Evolutionary conservation across 176 grass and related monocot species (phyloP).

Genomic region (Typha latifolia): DNA sequence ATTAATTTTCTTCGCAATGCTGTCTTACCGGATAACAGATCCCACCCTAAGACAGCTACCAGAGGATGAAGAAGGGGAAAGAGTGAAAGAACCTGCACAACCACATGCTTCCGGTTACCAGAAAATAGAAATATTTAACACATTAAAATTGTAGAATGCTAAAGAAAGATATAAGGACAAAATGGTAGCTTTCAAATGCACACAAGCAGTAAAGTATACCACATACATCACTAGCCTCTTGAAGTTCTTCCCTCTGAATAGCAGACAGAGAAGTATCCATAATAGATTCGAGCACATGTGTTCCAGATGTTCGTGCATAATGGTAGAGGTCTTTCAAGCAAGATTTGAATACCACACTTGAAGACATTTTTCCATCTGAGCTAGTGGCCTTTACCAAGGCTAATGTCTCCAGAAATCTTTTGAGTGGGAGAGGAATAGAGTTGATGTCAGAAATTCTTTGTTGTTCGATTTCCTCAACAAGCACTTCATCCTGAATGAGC

Average conservation of each 20-base stretch:
- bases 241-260: conserved; percentile 66
- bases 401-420: conserved; percentile 74
- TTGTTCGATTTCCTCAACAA: conserved; percentile 76
- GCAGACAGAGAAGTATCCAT: conserved; percentile 71
- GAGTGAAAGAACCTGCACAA: conserved; percentile 64
- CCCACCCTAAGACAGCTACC: conserved; percentile 89
- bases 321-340: conserved; percentile 89
- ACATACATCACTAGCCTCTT: conserved; percentile 81
- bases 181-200: neutral
- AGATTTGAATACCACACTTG: conserved; percentile 30
- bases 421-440: conserved; percentile 57
- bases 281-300: conserved; percentile 66
- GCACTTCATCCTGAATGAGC: conserved; percentile 55
- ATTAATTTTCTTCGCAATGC: conserved; percentile 62
- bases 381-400: conserved; percentile 24
- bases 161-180: neutral
- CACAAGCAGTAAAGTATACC: neutral
- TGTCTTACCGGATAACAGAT: conserved; percentile 86
- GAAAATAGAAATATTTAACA: conserved; percentile 15
- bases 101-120: conserved; percentile 13
- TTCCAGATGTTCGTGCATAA: conserved; percentile 66
- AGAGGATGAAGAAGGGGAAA: conserved; percentile 92
- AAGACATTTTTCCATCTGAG: conserved; percentile 21
- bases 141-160: neutral
- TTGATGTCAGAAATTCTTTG: conserved; percentile 40